Evolutionary conservation across 768 basidiomycete genomes (phyloP), one percentile per base, ranked within the genome.

Genomic region (Grammothele lineata): DNA sequence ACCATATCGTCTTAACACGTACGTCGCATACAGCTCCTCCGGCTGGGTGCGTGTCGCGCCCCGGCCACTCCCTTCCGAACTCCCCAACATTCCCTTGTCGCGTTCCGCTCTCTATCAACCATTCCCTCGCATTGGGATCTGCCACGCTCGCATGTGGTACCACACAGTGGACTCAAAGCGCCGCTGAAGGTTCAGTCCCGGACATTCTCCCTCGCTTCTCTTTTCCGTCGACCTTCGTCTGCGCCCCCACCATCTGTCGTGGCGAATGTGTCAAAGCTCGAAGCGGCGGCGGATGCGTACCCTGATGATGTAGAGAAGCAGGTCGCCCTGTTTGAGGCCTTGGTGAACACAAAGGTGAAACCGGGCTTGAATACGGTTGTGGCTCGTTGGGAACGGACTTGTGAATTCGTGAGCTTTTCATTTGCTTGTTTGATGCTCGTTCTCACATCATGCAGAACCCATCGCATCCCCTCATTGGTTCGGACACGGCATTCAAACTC

Each of bases 381-480:
- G 47, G 80, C 70, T 58, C 78, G 88, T 45, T 92, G 90, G 89
- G 89, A 92, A 61, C 74, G 82, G 55, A 81, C 84, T 76, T 78
- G 78, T 57, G 85, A 91, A 75, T 89, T 85, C 60, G 90, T 91
- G 37, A 8, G 34, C 26, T n/a, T n/a, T n/a, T n/a, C n/a, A n/a
- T n/a, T n/a, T n/a, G n/a, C n/a, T n/a, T n/a, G n/a, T n/a, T n/a
- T n/a, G n/a, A n/a, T n/a, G n/a, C n/a, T n/a, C n/a, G n/a, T n/a
- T n/a, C n/a, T n/a, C n/a, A n/a, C n/a, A n/a, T n/a, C n/a, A n/a
- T 48, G 19, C 51, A 92, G 89, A 80, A 85, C 57, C 74, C 82
- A 11, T 45, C 72, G 10, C 87, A 85, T 2, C 85, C 87, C 3
- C 69, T 92, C 21, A 65, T 92, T 21, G 74, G 71, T 40, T 88